Conservation (phyloP, 2,329 filamentous ascomycete genomes). For the Emericellopsis cladophorae region DNA sequence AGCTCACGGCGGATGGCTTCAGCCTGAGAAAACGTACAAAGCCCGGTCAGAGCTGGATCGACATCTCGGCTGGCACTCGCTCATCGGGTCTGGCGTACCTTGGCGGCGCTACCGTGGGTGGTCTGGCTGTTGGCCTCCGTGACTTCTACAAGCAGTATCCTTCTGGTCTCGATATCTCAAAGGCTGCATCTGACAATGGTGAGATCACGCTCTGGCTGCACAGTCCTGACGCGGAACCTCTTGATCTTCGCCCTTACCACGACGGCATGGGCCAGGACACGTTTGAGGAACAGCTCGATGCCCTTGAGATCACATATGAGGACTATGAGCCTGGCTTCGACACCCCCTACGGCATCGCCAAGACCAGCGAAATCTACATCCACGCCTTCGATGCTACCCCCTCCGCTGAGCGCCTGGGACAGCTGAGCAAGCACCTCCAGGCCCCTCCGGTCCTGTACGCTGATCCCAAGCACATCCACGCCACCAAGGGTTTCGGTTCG, state of each 20-base stretch:
- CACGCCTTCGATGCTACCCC: conserved; percentile 38
- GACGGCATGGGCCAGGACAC: conserved; percentile 41
- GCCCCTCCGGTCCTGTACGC: conserved; percentile 37
- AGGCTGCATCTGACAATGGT: conserved; percentile 33
- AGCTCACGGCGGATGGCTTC: conserved; percentile 47
- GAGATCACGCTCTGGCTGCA: conserved; percentile 47
- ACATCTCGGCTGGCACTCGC: conserved; percentile 39
- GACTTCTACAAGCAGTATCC: conserved; percentile 54
- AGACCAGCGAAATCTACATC: conserved; percentile 43
- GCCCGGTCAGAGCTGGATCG: conserved; percentile 41
- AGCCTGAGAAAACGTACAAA: conserved; percentile 47
- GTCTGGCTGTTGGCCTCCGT: conserved; percentile 42
- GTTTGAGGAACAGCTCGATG: conserved; percentile 45
- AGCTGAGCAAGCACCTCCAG: conserved; percentile 28
- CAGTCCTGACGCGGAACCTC: conserved; percentile 38
- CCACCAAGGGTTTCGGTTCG: conserved; percentile 34
- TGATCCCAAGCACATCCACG: conserved; percentile 30
- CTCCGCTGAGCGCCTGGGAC: conserved; percentile 27
- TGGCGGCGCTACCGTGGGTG: conserved; percentile 39
- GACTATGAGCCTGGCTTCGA: conserved; percentile 43
- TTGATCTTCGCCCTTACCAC: conserved; percentile 44
- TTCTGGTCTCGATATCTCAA: conserved; percentile 39
- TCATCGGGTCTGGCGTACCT: conserved; percentile 44
- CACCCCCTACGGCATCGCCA: conserved; percentile 42
- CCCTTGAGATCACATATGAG: conserved; percentile 49